These are phyloP conservation scores for Solanum hybrid DNA, from an alignment of 305 asterid genomes.

Conservation along the genomic window DNA sequence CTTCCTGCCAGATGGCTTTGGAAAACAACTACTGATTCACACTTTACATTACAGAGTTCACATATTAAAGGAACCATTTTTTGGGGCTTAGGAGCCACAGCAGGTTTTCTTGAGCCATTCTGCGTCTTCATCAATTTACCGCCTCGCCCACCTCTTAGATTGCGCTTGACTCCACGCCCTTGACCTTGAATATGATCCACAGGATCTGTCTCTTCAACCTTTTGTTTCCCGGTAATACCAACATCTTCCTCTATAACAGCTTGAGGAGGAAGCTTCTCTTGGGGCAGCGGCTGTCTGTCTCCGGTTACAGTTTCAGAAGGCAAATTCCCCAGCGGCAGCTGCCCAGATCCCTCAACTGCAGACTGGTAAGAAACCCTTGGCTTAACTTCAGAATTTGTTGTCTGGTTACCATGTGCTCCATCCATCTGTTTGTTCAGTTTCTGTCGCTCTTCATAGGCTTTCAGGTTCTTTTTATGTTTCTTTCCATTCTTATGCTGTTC, in stretches of 20 bases:
- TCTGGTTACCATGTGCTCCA: conserved; percentile 18
- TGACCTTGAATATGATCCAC: conserved; percentile 16
- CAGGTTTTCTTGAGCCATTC: conserved; percentile 21
- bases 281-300: neutral
- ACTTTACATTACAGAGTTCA: conserved; percentile 49
- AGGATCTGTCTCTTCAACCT: conserved; percentile 15
- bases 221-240: conserved; percentile 17
- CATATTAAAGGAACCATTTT: conserved; percentile 46
- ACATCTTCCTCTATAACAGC: conserved; percentile 19
- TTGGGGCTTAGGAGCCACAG: conserved; percentile 38
- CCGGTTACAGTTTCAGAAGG: neutral
- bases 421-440: conserved; percentile 20
- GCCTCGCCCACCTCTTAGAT: conserved; percentile 28
- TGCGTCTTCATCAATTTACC: conserved; percentile 23
- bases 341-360: conserved; percentile 12
- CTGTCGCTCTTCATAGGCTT: conserved; percentile 34
- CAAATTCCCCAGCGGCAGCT: neutral
- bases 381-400: conserved; percentile 19
- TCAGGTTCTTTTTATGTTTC: conserved; percentile 47
- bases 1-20: conserved; percentile 57
- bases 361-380: conserved; percentile 24
- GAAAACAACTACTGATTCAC: conserved; percentile 45
- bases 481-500: conserved; percentile 52
- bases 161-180: conserved; percentile 34
- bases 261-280: conserved; percentile 12